Evolutionary conservation across 2,329 filamentous ascomycete genomes (phyloP), one percentile per base, ranked within the genome.

Genomic region (Zasmidium cellare): DNA sequence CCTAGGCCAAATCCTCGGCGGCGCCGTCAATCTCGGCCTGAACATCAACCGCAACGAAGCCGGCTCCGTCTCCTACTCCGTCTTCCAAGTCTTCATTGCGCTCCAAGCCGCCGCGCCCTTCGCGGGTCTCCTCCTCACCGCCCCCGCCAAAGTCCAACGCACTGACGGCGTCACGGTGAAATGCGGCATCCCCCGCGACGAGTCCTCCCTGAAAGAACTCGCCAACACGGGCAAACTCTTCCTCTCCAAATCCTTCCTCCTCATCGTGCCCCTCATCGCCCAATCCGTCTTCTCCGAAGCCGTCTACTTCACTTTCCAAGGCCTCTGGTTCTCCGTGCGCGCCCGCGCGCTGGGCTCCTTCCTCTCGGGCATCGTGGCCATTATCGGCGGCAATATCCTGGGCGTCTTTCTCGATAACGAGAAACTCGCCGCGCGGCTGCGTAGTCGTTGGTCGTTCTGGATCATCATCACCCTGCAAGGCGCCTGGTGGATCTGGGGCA

Each of bases 401-500:
- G 89, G 88, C 0, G 77, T 82, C 11, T 89, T 82, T 71, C 79
- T 90, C 2, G 87, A 90, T 61, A 79, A 77, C n/a, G 80, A 77
- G 1, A 74, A 75, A 0, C 70, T 88, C 3, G 71, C 84, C 0
- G 74, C 89, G 2, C 83, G 81, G 59, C 69, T 74, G 0, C 79
- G 87, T 3, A 78, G 82, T 1, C 77, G 87, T 2, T 76, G 71
- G 2, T 77, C 83, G 0, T 90, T 89, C 65, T 76, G 74, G 59
- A 56, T 76, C 2, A 80, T 87, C 46, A 76, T 81, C 16, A 74
- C 79, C 0, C 65, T 88, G 0, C 87, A 89, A 65, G 87, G 87
- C 0, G 86, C 77, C 0, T 90, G 86, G 82, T 91, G 88, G 88
- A 77, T 84, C 2, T 91, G 88, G 88, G 83, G 82, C 0, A 88